These are phyloP conservation scores for Quercus variabilis DNA, from an alignment of 306 rosid species.

Conservation along the genomic window DNA sequence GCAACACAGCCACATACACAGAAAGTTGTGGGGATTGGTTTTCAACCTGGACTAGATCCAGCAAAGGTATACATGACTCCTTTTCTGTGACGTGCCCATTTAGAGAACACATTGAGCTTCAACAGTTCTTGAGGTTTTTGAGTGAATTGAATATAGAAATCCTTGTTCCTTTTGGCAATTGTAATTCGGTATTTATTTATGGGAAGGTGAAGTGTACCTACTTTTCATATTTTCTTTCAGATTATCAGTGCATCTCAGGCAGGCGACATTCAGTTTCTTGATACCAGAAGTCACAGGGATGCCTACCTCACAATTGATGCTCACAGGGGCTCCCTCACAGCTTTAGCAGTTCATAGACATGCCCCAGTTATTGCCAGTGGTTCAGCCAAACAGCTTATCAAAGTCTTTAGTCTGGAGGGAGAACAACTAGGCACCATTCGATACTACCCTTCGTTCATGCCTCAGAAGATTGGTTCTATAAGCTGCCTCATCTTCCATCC, in stretches of 20 bases:
- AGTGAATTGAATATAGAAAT: neutral
- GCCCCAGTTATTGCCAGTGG: constrained; percentile 97
- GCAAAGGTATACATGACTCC: constrained; percentile 60
- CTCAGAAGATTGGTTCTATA: constrained; percentile 89
- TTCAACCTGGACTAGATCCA: constrained; percentile 93
- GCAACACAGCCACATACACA: constrained; percentile 63
- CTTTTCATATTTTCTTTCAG: constrained; percentile 35
- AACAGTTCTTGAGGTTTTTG: neutral
- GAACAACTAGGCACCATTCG: constrained; percentile 78
- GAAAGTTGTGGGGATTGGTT: constrained; percentile 85
- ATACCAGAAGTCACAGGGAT: constrained; percentile 65
- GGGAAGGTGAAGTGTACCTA: neutral
- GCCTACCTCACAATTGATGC: constrained; percentile 83
- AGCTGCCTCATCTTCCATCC: constrained; percentile 92
- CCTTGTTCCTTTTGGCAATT: neutral
- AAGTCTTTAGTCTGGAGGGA: constrained; percentile 86
- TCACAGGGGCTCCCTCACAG: constrained; percentile 88
- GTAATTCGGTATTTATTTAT: neutral
- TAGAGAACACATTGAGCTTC: neutral
- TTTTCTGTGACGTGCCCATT: neutral
- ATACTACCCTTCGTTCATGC: constrained; percentile 89
- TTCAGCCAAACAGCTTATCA: constrained; percentile 88
- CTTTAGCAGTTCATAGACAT: constrained; percentile 94
- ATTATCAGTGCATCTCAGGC: constrained; percentile 96
- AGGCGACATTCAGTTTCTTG: constrained; percentile 90